phyloP scores from a whole-genome alignment of 2,329 filamentous ascomycete species.

The Akanthomyces lecanii region DNA sequence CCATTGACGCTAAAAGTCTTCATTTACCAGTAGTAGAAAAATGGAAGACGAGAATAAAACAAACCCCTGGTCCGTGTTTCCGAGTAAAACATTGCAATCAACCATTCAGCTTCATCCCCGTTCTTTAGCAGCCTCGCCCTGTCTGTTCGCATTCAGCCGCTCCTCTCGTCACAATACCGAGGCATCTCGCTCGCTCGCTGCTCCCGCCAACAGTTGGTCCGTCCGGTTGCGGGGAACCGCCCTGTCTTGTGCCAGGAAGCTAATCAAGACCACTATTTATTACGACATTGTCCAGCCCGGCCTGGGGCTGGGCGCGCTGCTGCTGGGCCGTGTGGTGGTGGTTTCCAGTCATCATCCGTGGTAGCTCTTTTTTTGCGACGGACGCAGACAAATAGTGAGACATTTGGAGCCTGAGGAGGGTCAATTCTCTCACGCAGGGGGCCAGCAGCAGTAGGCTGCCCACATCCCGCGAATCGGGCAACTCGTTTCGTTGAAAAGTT shows the following conservation, averaged over 20 bases:
- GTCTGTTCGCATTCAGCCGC: not conserved
- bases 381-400: constrained; percentile 20
- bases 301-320: too few species aligned
- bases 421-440: not conserved
- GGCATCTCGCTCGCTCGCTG: not conserved
- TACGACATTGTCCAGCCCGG: not conserved
- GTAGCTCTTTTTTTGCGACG: constrained; percentile 19
- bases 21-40: not conserved
- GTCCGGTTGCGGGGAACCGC: not conserved
- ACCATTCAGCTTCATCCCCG: not conserved
- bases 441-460: not conserved
- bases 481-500: not conserved
- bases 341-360: too few species aligned
- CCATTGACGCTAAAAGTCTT: not conserved
- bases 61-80: not conserved
- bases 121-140: not conserved
- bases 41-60: not conserved
- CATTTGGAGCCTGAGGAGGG: constrained; percentile 7
- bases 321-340: too few species aligned
- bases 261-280: not conserved
- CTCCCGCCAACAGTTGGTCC: not conserved
- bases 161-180: not conserved
- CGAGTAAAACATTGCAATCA: not conserved
- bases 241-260: too few species aligned
- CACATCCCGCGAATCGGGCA: not conserved